These are phyloP conservation scores for Carallia brachiata DNA, from an alignment of 345 rosid species.

Conservation along the genomic window DNA sequence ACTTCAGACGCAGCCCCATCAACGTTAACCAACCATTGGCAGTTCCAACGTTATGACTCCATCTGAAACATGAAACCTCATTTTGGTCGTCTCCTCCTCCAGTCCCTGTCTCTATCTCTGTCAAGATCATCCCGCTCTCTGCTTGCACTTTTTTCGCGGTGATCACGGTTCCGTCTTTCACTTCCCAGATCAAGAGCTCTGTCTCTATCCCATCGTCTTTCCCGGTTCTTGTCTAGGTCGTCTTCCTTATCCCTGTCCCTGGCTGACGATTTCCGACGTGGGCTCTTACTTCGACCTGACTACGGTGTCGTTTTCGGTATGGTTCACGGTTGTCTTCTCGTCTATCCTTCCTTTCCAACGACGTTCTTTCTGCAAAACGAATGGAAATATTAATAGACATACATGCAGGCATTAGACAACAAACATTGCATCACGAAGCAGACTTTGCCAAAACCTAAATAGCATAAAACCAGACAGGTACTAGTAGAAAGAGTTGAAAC, in stretches of 20 bases:
- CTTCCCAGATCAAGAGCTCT: conserved; percentile 39
- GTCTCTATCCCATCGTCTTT: conserved; percentile 46
- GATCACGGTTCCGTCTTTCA: conserved; percentile 51
- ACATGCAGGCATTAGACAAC: too few species aligned
- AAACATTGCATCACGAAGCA: too few species aligned
- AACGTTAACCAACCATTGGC: too few species aligned
- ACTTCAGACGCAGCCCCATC: too few species aligned
- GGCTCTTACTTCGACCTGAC: conserved; percentile 63
- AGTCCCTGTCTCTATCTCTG: conserved; percentile 60
- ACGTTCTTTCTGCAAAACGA: conserved; percentile 45
- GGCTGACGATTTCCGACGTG: conserved; percentile 50
- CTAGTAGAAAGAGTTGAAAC: too few species aligned
- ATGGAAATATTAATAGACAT: too few species aligned
- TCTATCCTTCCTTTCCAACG: conserved; percentile 57
- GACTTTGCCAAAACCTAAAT: too few species aligned
- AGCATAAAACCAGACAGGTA: too few species aligned
- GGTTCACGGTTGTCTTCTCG: conserved; percentile 60
- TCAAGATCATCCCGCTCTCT: conserved; percentile 42
- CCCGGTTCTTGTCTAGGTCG: conserved; percentile 39
- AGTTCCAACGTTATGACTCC: too few species aligned
- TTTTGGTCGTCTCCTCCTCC: conserved; percentile 61
- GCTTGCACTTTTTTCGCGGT: conserved; percentile 68
- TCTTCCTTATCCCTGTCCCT: conserved; percentile 16
- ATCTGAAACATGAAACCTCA: conserved; percentile 5
- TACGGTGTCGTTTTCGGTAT: conserved; percentile 73